Evolutionary conservation across 2,329 filamentous ascomycete genomes (phyloP), one percentile per base, ranked within the genome.

Genomic region (Didymella arachidicola): DNA sequence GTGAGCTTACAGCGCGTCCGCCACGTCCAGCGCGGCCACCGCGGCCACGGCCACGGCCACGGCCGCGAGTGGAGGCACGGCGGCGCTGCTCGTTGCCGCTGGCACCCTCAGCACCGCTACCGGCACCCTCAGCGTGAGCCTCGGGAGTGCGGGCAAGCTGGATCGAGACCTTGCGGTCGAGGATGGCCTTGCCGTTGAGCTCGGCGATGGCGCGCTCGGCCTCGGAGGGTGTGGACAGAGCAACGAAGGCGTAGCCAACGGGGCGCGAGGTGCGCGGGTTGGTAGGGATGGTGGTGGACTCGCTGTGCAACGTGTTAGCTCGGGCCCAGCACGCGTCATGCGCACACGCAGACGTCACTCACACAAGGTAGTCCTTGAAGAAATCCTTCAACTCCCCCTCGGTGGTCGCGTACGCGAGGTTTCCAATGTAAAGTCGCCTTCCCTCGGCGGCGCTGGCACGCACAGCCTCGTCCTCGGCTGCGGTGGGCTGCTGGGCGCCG

Each of bases 381-480:
- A 99, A 99, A 76, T 95, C 91, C 87, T 96, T 97, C 87, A 99
- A 92, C 89, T 97, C 93, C 90, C 91, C 95, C 91, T 98, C 95
- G 81, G 93, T 97, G 89, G 95, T 98, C 89, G 94, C 93, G 82
- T 99, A 99, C 78, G 95, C 95, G 88, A 99, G 91, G 87, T 99
- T 99, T 86, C 95, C 95, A 86, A 99, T 98, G 86, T 99, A 99
- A 77, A 99, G 90, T 85, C 95, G 92, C 86, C 95, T 92, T 81
- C 95, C 94, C 87, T 99, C 95, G 82, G 94, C 93, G 81, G 95
- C 95, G 84, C 93, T 97, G 83, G 93, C 92, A 81, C 95, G 89
- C 78, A 95, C 93, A 80, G 93, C 93, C 81, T 97, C 93, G 79
- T 92, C 90, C 82, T 90, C 86, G 75, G 89, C 85, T 76, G 86